These are phyloP conservation scores for Mycena filopes DNA, from an alignment of 768 basidiomycete genomes.

Conservation along the genomic window DNA sequence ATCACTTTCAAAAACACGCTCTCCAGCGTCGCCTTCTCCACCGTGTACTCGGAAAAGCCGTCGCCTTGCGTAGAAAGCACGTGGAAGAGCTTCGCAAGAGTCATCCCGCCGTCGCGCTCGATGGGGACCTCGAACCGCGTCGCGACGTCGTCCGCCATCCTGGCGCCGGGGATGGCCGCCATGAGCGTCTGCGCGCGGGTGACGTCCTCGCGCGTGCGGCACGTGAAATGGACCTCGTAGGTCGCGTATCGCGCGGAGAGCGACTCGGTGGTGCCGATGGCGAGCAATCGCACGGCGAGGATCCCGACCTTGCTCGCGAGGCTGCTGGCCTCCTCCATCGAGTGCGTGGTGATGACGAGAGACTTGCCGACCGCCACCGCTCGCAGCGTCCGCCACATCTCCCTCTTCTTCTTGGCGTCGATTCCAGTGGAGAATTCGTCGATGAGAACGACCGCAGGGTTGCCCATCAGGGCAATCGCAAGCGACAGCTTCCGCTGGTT, in stretches of 20 bases:
- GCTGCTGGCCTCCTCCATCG: constrained; percentile 87
- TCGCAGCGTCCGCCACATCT: constrained; percentile 82
- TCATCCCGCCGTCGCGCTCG: constrained; percentile 42
- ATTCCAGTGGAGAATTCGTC: constrained; percentile 56
- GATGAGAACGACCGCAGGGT: constrained; percentile 81
- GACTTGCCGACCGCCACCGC: constrained; percentile 72
- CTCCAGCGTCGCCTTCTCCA: constrained; percentile 76
- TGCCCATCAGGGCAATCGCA: constrained; percentile 82
- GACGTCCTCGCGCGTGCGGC: constrained; percentile 70
- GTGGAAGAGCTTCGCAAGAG: constrained; percentile 70
- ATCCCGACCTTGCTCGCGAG: constrained; percentile 83
- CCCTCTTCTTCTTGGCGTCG: constrained; percentile 78
- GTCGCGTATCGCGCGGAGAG: constrained; percentile 75
- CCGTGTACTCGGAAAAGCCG: constrained; percentile 75
- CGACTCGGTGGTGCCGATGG: constrained; percentile 72
- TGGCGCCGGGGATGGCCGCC: constrained; percentile 69
- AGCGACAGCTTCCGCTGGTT: constrained; percentile 82
- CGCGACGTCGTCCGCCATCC: constrained; percentile 78
- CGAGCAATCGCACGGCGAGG: constrained; percentile 75
- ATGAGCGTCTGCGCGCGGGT: constrained; percentile 68
- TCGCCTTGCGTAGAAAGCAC: constrained; percentile 61
- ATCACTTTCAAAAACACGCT: constrained; percentile 81
- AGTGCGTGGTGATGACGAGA: constrained; percentile 78
- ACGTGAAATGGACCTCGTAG: constrained; percentile 74
- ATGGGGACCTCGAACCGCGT: constrained; percentile 82